Evolutionary conservation across 2,329 filamentous ascomycete genomes (phyloP).

Genomic region (Colletotrichum tropicicola): DNA sequence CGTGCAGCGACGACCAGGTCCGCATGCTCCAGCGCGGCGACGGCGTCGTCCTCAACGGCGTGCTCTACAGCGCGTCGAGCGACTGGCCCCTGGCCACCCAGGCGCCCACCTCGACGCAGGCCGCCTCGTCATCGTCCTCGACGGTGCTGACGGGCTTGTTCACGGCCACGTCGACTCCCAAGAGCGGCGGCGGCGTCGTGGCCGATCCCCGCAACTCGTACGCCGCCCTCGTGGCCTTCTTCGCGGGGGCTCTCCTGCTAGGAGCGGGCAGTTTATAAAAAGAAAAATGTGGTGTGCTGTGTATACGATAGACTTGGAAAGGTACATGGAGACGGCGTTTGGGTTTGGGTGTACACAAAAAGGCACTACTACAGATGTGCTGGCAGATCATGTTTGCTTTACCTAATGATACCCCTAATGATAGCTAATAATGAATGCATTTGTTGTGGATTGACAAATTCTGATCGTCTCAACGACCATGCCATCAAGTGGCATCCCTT

Average conservation of each 20-base stretch:
- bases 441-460: too few species aligned
- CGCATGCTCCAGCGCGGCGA: conserved; percentile 55
- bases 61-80: conserved; percentile 55
- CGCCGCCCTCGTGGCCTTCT: conserved; percentile 34
- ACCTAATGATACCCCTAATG: conserved; percentile 16
- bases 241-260: conserved; percentile 26
- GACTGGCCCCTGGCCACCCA: conserved; percentile 51
- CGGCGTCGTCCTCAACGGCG: conserved; percentile 68
- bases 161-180: conserved; percentile 45
- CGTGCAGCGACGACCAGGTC: conserved; percentile 62
- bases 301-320: neutral
- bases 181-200: conserved; percentile 9
- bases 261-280: too few species aligned
- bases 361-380: too few species aligned
- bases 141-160: conserved; percentile 42
- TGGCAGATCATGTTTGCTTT: neutral
- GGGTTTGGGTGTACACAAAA: conserved; percentile 5
- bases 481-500: too few species aligned
- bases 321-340: neutral
- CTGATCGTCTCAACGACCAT: too few species aligned
- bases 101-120: conserved; percentile 33
- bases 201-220: neutral
- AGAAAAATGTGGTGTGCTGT: too few species aligned
- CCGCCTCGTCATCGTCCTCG: conserved; percentile 33
- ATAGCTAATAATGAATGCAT: neutral